Percentiles rank a stretch among this genome's conserved stretches.
These are phyloP conservation scores for Cyclostephanos tholiformis DNA, from an alignment of 108 stramenopile genomes.

Conservation along the genomic window DNA sequence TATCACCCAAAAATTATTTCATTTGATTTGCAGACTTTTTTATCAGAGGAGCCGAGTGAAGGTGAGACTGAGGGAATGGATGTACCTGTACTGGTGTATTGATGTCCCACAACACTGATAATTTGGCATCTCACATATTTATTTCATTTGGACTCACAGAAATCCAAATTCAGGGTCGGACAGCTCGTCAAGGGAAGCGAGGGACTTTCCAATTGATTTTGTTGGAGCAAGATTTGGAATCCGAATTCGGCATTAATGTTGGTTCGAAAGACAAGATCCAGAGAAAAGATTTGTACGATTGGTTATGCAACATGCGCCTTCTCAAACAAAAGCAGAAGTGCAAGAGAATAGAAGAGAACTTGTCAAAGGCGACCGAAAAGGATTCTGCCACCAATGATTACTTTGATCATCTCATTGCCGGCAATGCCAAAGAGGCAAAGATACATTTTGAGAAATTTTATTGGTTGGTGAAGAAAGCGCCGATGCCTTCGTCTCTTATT, in stretches of 20 bases:
- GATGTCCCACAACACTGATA: too few relatives aligned
- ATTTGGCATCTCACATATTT: too few relatives aligned
- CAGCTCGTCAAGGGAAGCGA: constrained; percentile 66
- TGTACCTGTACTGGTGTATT: too few relatives aligned
- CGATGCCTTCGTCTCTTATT: constrained; percentile 45
- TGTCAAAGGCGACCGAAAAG: constrained; percentile 48
- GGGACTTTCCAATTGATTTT: constrained; percentile 62
- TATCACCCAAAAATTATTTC: too few relatives aligned
- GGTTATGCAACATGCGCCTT: constrained; percentile 48
- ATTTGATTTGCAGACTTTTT: constrained; percentile 37
- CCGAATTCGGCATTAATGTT: constrained; percentile 48
- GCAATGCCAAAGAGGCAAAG: constrained; percentile 24
- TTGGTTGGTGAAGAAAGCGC: constrained; percentile 51
- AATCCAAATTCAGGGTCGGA: constrained; percentile 69
- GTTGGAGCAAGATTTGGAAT: constrained; percentile 58
- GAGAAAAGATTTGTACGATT: constrained; percentile 51
- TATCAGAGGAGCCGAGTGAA: constrained; percentile 58
- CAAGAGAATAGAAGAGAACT: constrained; percentile 47
- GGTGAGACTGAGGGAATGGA: too few relatives aligned
- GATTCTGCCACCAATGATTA: constrained; percentile 52
- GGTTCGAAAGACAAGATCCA: constrained; percentile 40
- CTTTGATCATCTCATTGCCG: constrained; percentile 56
- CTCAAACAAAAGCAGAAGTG: constrained; percentile 32
- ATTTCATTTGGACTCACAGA: constrained; percentile 11
- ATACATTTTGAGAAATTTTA: constrained; percentile 55